These are phyloP conservation scores for Kazachstania sp. DNA, from an alignment of 1,139 yeast genomes.

Conservation along the genomic window DNA sequence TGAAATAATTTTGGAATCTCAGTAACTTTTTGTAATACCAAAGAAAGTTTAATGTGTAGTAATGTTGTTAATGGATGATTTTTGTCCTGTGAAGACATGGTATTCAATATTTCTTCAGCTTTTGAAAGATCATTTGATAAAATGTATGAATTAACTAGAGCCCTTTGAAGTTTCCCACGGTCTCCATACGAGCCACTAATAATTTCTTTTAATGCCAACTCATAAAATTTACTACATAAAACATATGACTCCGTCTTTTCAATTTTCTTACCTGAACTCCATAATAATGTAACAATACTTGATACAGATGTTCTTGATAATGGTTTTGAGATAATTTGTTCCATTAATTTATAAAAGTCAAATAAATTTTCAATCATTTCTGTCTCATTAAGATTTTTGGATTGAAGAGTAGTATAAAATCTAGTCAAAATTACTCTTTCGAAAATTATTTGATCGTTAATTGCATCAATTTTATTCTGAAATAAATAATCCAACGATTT, in stretches of 20 bases:
- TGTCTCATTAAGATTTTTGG: conserved; percentile 10
- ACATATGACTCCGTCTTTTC: conserved; percentile 16
- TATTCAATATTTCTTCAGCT: conserved; percentile 10
- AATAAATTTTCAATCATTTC: conserved; percentile 15
- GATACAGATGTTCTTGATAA: conserved; percentile 14
- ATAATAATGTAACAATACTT: conserved; percentile 20
- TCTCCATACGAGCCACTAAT: conserved; percentile 16
- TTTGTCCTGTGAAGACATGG: conserved; percentile 12
- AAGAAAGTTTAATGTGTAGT: conserved; percentile 10
- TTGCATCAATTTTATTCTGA: conserved; percentile 15
- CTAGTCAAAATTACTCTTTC: conserved; percentile 16
- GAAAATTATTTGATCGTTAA: conserved; percentile 10
- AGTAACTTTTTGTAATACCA: conserved; percentile 6
- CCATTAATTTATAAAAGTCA: conserved; percentile 10
- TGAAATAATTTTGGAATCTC: conserved; percentile 9
- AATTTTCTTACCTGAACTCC: conserved; percentile 23
- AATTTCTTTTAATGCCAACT: conserved; percentile 13
- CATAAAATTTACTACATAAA: conserved; percentile 15
- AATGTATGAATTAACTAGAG: conserved; percentile 14
- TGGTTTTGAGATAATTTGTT: conserved; percentile 9
- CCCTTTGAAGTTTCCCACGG: conserved; percentile 20
- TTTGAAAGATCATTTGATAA: conserved; percentile 7
- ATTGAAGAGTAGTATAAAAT: conserved; percentile 18
- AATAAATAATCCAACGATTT: conserved; percentile 20
- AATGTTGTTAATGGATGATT: conserved; percentile 16